phyloP scores from a whole-genome alignment of 768 basidiomycete species.

The Mycena pura region DNA sequence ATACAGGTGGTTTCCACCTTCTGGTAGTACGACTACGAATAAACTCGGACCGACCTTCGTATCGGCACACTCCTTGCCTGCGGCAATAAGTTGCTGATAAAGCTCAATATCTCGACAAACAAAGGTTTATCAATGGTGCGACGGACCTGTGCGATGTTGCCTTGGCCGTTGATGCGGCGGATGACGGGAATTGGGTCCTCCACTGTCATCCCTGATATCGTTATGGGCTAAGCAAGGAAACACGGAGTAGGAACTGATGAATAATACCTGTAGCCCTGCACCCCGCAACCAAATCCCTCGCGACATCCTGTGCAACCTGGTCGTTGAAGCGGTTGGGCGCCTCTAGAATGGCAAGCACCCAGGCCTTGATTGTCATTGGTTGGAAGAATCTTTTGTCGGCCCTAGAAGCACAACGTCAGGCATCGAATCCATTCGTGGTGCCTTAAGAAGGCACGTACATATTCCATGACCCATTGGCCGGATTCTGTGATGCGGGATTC shows the following conservation, averaged over 20 bases:
- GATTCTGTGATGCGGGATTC: slow-evolving; percentile 45
- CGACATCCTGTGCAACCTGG: slow-evolving; percentile 55
- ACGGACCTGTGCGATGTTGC: slow-evolving; percentile 54
- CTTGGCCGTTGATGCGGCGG: slow-evolving; percentile 63
- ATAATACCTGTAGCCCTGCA: slow-evolving; percentile 64
- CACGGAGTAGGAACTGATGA: neutral
- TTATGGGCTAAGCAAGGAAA: too few species aligned
- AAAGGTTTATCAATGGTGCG: neutral
- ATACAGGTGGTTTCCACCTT: slow-evolving; percentile 79
- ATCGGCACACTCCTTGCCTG: slow-evolving; percentile 52
- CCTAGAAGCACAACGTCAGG: slow-evolving; percentile 41
- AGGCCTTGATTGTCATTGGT: slow-evolving; percentile 57
- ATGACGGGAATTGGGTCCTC: slow-evolving; percentile 52
- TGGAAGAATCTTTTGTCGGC: slow-evolving; percentile 72
- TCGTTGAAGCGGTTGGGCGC: slow-evolving; percentile 59
- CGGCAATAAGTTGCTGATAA: slow-evolving; percentile 53
- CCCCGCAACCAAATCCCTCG: slow-evolving; percentile 53
- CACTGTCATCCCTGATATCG: slow-evolving; percentile 62
- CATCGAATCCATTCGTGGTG: neutral
- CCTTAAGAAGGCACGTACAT: slow-evolving; percentile 53
- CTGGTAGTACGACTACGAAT: slow-evolving; percentile 72
- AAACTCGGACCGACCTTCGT: slow-evolving; percentile 49
- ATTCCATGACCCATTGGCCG: slow-evolving; percentile 77
- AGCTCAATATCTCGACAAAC: neutral
- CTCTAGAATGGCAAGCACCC: slow-evolving; percentile 74